These are phyloP conservation scores for Colletotrichum sojae DNA, from an alignment of 2,329 filamentous ascomycete species.

Conservation along the genomic window DNA sequence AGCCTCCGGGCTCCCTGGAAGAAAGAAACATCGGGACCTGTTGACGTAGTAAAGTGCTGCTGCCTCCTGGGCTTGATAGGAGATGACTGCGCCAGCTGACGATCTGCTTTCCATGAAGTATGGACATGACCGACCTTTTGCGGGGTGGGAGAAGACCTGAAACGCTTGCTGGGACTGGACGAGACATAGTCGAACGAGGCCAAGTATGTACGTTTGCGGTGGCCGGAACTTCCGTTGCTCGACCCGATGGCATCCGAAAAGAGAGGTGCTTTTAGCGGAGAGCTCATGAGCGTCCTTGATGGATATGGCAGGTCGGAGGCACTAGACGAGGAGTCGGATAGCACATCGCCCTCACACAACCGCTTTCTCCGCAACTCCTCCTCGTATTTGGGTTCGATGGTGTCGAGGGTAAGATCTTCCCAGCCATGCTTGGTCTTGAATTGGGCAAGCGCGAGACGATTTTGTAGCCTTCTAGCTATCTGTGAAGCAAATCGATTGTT, in stretches of 20 bases:
- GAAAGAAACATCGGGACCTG: slow-evolving; percentile 82
- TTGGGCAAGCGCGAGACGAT: slow-evolving; percentile 93
- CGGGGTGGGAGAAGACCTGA: slow-evolving; percentile 75
- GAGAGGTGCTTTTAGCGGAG: slow-evolving; percentile 84
- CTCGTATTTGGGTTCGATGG: slow-evolving; percentile 87
- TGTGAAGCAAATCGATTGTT: slow-evolving; percentile 54
- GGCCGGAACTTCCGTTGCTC: slow-evolving; percentile 76
- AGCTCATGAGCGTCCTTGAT: slow-evolving; percentile 81
- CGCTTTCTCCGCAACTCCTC: slow-evolving; percentile 83
- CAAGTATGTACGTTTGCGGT: slow-evolving; percentile 75
- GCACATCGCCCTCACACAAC: slow-evolving; percentile 77
- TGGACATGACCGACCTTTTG: slow-evolving; percentile 70
- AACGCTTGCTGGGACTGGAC: slow-evolving; percentile 77
- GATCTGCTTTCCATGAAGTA: slow-evolving; percentile 81
- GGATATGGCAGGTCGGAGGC: slow-evolving; percentile 83
- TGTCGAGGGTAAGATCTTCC: slow-evolving; percentile 89
- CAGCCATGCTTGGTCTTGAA: slow-evolving; percentile 98
- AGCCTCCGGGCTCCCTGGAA: slow-evolving; percentile 80
- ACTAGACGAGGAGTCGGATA: slow-evolving; percentile 90
- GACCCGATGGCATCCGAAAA: slow-evolving; percentile 87
- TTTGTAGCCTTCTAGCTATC: slow-evolving; percentile 94
- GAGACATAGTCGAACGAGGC: slow-evolving; percentile 69
- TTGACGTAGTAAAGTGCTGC: slow-evolving; percentile 80
- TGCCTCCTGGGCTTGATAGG: slow-evolving; percentile 84
- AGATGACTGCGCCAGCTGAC: slow-evolving; percentile 87